Base-by-base conservation (phyloP, 176 grass and related monocot genomes). In the Triticum aestivum region DNA sequence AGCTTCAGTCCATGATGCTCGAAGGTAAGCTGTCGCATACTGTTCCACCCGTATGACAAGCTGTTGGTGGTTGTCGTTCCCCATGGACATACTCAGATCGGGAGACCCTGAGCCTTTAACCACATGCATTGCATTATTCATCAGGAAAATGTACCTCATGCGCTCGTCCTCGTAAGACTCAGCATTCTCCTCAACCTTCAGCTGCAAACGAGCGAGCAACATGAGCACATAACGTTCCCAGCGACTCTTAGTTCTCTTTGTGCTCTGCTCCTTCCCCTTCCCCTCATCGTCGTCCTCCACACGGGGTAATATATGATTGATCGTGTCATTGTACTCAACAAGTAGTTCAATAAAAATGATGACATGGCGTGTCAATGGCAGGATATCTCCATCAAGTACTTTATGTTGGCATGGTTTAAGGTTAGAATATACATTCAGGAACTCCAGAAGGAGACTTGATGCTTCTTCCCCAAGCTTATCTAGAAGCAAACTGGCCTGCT, bases 91-190 rank as follows among this genome's bases (percentile, higher is more conserved):
- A 8, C 65, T 77, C 14, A 75, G 42, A 64, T 56, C 79, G 1
- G 17, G 44, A 79, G 65, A n/a, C 20, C 47, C 52, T 34, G 42
- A 32, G 11, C n/a, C 32, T 68, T 71, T 64, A 23, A 72, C 81
- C 38, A 89, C 47, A 62, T 79, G 84, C 74, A 70, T 69, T 44
- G 59, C 65, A 79, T 89, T 84, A 71, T 89, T 89, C 64, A 89
- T 84, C 34, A 89, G n/a, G 81, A 89, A 89, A 34, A 89, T 84
- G 44, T 79, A 34, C 33, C n/a, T 51, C 5, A 84, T 17, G 27
- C 87, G 27, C 51, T 44, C 7, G 0, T 89, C 87, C 37, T 83
- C 52, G 42, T 89, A 71, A 65, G 12, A 23, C 29, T 84, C n/a
- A 11, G 81, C 84, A 6, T 49, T 72, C 27, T 84, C 65, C 47